Evolutionary conservation across 768 basidiomycete species (phyloP), one percentile per base, ranked within the genome.

Genomic region (Gloeopeniophorella convolvens): DNA sequence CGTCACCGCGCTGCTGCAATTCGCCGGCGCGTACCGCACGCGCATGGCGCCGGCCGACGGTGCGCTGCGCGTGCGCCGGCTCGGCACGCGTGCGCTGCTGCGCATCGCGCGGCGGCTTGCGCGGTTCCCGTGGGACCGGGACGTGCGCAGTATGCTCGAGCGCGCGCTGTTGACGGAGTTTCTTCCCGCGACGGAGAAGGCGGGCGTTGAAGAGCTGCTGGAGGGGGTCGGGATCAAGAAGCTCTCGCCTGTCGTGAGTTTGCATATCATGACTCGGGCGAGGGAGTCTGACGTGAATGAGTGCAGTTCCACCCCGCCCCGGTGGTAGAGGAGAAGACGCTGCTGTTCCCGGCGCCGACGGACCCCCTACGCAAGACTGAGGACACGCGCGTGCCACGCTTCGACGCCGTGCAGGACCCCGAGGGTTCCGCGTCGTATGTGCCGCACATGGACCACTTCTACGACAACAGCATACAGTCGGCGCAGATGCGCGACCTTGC

Each of bases 391-490:
- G 73, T 85, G 24, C 76, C 77, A 2, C 59, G 68, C 4, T 83
- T 83, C 60, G 68, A 79, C 39, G 50, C 68, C 15, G 51, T 65
- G 2, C 65, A 74, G 51, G 82, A 85, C 56, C 67, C 69, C 4
- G 74, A 75, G 31, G 82, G 82, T 12, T 72, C 68, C 10, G 71
- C 72, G 1, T 79, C 79, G 2, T 75, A 78, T 63, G 72, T 85
- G 1, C 82, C 82, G 13, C 72, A 81, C 55, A 82, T 83, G 80
- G 79, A 80, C 47, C 75, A 81, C 55, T 85, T 82, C 63, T 82
- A 83, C 57, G 78, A 85, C 54, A 85, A 85, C 55, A 80, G 79
- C 52, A 59, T 83, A 47, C 82, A 85, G 62, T 80, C 79, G 4
- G 79, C 78, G 9, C 62, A 82, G 35, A 83, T 85, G 82, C 70